These are phyloP conservation scores for Erodium texanum DNA, from an alignment of 441 rosid species.

Conservation along the genomic window DNA sequence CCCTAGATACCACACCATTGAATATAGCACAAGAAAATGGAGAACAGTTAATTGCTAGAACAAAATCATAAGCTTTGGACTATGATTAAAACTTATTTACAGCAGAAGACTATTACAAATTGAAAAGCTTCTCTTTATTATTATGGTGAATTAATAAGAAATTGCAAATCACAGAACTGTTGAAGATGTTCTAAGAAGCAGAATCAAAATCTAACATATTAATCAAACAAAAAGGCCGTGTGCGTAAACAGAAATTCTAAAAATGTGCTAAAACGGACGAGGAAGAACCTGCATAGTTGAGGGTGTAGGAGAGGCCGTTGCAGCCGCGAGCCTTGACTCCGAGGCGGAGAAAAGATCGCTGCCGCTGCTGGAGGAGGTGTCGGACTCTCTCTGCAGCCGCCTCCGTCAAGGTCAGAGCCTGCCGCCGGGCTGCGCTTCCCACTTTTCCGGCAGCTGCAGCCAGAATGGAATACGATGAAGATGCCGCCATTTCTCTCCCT, in stretches of 20 bases:
- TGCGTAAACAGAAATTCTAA: not conserved
- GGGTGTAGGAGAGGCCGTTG: conserved; percentile 26
- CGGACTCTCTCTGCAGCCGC: conserved; percentile 19
- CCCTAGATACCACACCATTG: not conserved
- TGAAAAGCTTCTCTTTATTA: not conserved
- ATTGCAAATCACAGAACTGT: not conserved
- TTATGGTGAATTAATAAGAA: not conserved
- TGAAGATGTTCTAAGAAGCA: not conserved
- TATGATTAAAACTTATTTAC: not conserved
- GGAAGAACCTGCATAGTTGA: conserved; percentile 17
- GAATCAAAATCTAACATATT: not conserved
- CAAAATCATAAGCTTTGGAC: not conserved
- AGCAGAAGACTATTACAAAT: not conserved
- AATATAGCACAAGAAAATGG: not conserved
- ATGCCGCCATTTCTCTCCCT: not conserved
- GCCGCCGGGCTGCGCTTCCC: conserved; percentile 22
- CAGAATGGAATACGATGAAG: not conserved
- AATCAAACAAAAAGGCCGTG: too few species aligned
- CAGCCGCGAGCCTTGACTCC: conserved; percentile 29
- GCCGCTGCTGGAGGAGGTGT: conserved; percentile 22
- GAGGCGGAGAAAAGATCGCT: conserved; percentile 23
- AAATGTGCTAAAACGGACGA: not conserved
- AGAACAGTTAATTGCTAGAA: not conserved
- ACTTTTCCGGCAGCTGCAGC: conserved; percentile 18
- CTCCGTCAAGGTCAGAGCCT: conserved; percentile 16